These are phyloP conservation scores for Plectranthus barbatus DNA, from an alignment of 257 asterid species.

Conservation along the genomic window DNA sequence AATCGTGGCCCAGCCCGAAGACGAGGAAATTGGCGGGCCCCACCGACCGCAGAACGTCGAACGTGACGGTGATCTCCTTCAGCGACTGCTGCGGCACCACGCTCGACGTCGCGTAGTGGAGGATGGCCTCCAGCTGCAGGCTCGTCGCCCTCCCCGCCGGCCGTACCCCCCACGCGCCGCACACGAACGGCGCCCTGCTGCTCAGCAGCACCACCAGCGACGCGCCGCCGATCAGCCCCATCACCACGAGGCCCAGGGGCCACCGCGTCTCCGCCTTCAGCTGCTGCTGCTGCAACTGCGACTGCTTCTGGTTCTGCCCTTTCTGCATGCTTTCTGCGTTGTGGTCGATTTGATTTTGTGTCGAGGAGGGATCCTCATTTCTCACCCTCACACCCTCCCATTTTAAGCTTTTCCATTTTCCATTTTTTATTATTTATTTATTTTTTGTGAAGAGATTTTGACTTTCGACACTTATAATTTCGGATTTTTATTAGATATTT, in stretches of 20 bases:
- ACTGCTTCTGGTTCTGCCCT: conserved; percentile 6
- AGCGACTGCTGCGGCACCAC: conserved; percentile 46
- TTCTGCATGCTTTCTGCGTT: conserved; percentile 24
- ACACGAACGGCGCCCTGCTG: conserved; percentile 5
- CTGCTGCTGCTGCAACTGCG: neutral
- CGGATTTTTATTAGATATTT: too few relatives aligned
- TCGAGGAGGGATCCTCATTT: too few relatives aligned
- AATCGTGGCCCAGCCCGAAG: conserved; percentile 80
- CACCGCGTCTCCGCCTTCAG: conserved; percentile 31
- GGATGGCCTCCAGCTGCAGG: conserved; percentile 35
- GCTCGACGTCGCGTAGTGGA: conserved; percentile 55
- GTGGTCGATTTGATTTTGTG: neutral
- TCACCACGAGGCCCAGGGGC: conserved; percentile 19
- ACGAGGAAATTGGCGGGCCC: conserved; percentile 63
- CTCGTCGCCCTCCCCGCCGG: neutral
- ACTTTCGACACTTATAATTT: too few relatives aligned
- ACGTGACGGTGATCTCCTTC: conserved; percentile 37
- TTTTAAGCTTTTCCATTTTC: neutral
- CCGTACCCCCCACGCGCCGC: conserved; percentile 13
- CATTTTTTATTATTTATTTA: neutral
- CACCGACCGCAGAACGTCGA: conserved; percentile 29
- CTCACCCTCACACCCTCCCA: neutral
- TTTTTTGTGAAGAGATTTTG: too few relatives aligned
- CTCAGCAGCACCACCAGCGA: conserved; percentile 13
- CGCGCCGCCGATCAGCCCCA: conserved; percentile 40